phyloP scores from a whole-genome alignment of 768 basidiomycete genomes.

The Leccinum aurantiacum region DNA sequence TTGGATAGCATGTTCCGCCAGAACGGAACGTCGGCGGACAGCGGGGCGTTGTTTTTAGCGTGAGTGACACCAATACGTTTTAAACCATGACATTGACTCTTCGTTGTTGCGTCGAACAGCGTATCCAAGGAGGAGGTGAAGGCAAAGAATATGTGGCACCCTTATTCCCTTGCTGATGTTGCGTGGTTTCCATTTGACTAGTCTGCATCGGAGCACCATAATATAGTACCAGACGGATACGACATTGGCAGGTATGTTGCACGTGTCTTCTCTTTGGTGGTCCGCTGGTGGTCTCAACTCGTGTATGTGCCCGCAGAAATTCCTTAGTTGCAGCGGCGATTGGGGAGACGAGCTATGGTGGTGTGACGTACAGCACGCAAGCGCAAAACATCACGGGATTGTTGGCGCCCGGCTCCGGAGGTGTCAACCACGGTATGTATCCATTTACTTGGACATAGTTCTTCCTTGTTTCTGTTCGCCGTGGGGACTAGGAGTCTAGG shows the following conservation, averaged over 20 bases:
- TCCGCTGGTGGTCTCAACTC: neutral
- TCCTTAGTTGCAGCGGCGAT: conserved; percentile 38
- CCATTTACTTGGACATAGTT: neutral
- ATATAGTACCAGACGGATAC: conserved; percentile 49
- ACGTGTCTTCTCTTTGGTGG: neutral
- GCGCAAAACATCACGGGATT: conserved; percentile 48
- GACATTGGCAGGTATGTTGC: conserved; percentile 43
- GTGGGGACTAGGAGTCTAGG: too few species aligned
- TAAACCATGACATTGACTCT: neutral
- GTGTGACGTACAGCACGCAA: conserved; percentile 47
- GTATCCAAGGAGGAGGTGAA: conserved; percentile 48
- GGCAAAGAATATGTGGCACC: neutral
- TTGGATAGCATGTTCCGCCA: conserved; percentile 48
- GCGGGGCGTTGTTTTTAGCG: conserved; percentile 57
- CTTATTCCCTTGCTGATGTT: neutral
- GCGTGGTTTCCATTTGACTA: conserved; percentile 3
- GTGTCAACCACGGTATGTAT: conserved; percentile 52
- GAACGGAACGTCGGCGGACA: conserved; percentile 53
- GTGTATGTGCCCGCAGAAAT: conserved; percentile 29
- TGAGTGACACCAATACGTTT: conserved; percentile 28
- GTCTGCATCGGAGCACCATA: conserved; percentile 37
- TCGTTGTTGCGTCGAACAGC: conserved; percentile 23
- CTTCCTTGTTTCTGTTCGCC: neutral
- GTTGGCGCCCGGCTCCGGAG: conserved; percentile 48
- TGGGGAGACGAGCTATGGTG: conserved; percentile 40